A percentile compares a stretch with the other conserved stretches of the same genome.
Conservation (phyloP, 345 rosid species). For the Iberis pinnata region DNA sequence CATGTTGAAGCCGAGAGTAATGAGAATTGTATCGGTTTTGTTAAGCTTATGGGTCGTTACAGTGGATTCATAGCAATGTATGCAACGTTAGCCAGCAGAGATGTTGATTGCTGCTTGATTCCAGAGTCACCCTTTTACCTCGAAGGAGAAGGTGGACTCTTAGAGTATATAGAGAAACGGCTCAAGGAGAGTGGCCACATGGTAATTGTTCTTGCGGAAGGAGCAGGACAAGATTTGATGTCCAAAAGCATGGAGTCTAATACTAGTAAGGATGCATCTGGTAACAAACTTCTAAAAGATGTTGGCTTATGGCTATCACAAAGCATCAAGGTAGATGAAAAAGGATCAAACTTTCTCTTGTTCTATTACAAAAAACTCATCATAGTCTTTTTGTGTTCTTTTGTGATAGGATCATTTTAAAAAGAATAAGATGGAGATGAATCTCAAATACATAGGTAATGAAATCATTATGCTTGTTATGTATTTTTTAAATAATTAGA, state of each 20-base stretch:
- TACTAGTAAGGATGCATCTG: slow-evolving; percentile 57
- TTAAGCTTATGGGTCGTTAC: slow-evolving; percentile 87
- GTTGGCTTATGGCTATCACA: slow-evolving; percentile 68
- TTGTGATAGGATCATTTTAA: slow-evolving; percentile 48
- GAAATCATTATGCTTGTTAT: neutral
- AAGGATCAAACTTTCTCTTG: neutral
- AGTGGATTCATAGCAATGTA: slow-evolving; percentile 83
- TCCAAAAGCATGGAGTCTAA: slow-evolving; percentile 43
- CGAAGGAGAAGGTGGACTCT: slow-evolving; percentile 75
- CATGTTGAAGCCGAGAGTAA: slow-evolving; percentile 81
- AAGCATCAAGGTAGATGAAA: slow-evolving; percentile 47
- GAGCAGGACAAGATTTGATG: slow-evolving; percentile 73
- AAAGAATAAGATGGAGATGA: slow-evolving; percentile 52
- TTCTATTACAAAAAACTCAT: slow-evolving; percentile 5
- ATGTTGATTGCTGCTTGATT: slow-evolving; percentile 87
- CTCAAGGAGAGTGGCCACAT: slow-evolving; percentile 70
- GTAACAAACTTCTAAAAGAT: slow-evolving; percentile 78
- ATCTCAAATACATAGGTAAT: slow-evolving; percentile 74
- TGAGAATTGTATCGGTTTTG: slow-evolving; percentile 79
- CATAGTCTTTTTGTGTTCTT: neutral
- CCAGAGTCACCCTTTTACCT: slow-evolving; percentile 85
- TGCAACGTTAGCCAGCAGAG: slow-evolving; percentile 87
- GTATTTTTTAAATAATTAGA: neutral
- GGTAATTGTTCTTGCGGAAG: slow-evolving; percentile 84
- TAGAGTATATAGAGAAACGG: slow-evolving; percentile 52